Evolutionary conservation across 2,329 filamentous ascomycete species (phyloP).

Genomic region (Aspergillus chevalieri): DNA sequence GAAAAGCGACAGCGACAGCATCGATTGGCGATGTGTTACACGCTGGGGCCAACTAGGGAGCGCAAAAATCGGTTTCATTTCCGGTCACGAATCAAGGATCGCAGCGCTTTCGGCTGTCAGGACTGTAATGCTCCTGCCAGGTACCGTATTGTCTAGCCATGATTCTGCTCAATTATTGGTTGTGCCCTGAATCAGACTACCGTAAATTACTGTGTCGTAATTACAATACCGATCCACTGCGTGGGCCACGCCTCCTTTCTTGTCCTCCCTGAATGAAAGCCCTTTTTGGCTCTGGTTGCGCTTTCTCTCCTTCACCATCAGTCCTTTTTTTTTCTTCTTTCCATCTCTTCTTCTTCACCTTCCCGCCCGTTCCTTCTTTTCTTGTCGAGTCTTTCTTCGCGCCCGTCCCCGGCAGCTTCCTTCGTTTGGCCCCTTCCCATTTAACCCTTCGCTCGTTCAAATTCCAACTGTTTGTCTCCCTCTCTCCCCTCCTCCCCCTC

Average conservation of each 20-base stretch:
- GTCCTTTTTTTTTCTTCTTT: conserved; percentile 18
- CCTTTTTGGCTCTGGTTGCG: conserved; percentile 13
- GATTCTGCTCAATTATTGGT: background rate
- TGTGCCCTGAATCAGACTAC: background rate
- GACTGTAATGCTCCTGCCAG: conserved; percentile 5
- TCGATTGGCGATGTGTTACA: conserved; percentile 12
- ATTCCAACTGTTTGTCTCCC: conserved; percentile 10
- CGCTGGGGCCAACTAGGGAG: conserved; percentile 7
- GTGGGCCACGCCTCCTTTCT: conserved; percentile 26
- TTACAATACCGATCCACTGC: conserved; percentile 19
- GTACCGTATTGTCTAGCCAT: background rate
- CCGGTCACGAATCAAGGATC: background rate
- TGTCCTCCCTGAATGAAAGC: conserved; percentile 20
- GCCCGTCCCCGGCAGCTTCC: conserved; percentile 20
- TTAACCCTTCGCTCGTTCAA: conserved; percentile 32
- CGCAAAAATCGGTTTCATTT: conserved; percentile 7
- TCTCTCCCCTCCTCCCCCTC: conserved; percentile 4
- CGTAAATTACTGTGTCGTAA: background rate
- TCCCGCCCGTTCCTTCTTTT: conserved; percentile 27
- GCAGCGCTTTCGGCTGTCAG: background rate
- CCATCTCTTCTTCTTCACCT: conserved; percentile 27
- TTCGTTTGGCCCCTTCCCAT: conserved; percentile 16
- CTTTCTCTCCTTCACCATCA: conserved; percentile 9
- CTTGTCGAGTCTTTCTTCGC: conserved; percentile 7
- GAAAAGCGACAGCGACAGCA: background rate